Percentiles rank a stretch among this genome's conserved stretches.
Conservation (phyloP, 208 protist genomes). For the Wallacemonas sp. region DNA sequence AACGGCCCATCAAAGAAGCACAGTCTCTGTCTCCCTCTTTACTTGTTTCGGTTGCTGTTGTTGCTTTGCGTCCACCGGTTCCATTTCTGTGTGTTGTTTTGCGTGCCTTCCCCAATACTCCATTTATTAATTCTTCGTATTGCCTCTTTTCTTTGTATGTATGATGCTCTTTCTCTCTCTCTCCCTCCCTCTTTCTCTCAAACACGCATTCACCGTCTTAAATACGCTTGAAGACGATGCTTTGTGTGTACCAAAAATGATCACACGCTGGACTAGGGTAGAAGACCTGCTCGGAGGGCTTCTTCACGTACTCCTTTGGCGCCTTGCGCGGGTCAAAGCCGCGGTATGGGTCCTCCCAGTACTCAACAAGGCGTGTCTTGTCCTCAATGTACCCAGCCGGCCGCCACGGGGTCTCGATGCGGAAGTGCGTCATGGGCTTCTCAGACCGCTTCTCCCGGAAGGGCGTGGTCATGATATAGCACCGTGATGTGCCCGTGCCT, state of each 20-base stretch:
- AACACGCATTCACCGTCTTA: constrained; percentile 29
- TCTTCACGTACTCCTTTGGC: constrained; percentile 75
- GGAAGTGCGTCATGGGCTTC: constrained; percentile 47
- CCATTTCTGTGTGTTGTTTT: too few species aligned
- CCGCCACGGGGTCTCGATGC: constrained; percentile 64
- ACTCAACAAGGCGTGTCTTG: constrained; percentile 66
- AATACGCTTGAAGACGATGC: constrained; percentile 84
- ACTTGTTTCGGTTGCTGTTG: too few species aligned
- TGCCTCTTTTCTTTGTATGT: neutral
- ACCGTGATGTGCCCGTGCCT: constrained; percentile 61
- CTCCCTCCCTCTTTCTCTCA: constrained; percentile 1
- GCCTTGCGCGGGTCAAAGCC: constrained; percentile 79
- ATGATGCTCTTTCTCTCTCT: constrained; percentile 1
- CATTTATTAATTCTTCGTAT: too few species aligned
- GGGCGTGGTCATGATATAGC: constrained; percentile 82
- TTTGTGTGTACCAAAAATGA: constrained; percentile 88
- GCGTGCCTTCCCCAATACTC: too few species aligned
- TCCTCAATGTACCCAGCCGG: constrained; percentile 78
- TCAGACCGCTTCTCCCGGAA: constrained; percentile 56
- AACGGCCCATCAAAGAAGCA: too few species aligned
- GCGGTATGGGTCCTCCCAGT: constrained; percentile 86
- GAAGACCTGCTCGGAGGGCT: constrained; percentile 65
- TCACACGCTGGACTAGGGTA: constrained; percentile 57
- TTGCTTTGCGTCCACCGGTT: too few species aligned
- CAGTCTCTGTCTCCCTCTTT: too few species aligned